Conservation (phyloP, 495 filamentous ascomycete species). For the Talaromyces trachyspermus region DNA sequence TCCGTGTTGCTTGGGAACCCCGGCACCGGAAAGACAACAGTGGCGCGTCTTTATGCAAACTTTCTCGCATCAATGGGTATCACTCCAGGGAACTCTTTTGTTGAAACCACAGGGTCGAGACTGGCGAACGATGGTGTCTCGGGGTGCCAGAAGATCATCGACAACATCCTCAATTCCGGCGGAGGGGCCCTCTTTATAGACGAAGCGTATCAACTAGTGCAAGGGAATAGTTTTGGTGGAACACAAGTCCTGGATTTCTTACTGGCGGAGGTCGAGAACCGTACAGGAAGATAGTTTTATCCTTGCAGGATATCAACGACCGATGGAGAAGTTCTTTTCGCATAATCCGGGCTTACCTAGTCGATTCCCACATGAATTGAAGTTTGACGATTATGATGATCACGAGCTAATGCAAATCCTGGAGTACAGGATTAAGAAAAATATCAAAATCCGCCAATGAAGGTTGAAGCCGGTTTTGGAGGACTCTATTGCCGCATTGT, state of each 20-base stretch:
- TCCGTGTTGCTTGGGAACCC: conserved; percentile 68
- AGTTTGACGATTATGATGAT: conserved; percentile 66
- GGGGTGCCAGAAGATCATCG: conserved; percentile 50
- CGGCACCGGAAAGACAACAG: conserved; percentile 81
- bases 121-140: conserved; percentile 56
- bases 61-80: conserved; percentile 56
- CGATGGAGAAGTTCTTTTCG: conserved; percentile 75
- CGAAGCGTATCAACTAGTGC: conserved; percentile 65
- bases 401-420: conserved; percentile 55
- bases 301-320: conserved; percentile 66
- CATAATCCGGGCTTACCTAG: conserved; percentile 72
- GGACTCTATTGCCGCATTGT: conserved; percentile 64
- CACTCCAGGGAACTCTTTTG: conserved; percentile 43
- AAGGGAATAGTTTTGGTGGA: conserved; percentile 38
- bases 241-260: conserved; percentile 63
- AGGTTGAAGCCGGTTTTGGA: conserved; percentile 47
- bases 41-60: conserved; percentile 68
- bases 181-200: conserved; percentile 69
- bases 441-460: conserved; percentile 47
- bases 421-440: conserved; percentile 34
- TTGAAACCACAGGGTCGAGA: conserved; percentile 63
- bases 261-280: conserved; percentile 68
- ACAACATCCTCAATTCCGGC: conserved; percentile 42
- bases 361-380: conserved; percentile 57
- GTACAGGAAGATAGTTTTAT: conserved; percentile 74